Evolutionary conservation across 2,329 filamentous ascomycete genomes (phyloP).

Genomic region (Colletotrichum melonis): DNA sequence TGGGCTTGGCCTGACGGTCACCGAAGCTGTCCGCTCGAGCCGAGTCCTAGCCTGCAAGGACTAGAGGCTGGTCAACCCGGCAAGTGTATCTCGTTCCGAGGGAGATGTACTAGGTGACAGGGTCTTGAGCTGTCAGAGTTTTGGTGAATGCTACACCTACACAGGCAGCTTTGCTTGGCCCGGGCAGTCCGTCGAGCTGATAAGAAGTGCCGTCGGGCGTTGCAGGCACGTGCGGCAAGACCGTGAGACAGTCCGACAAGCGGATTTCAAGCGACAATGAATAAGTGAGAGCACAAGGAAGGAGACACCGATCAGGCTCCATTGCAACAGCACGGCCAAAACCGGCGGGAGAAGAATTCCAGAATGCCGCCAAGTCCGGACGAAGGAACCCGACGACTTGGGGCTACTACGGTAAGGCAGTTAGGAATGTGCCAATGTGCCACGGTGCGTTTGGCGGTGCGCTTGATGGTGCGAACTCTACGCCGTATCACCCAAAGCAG

Average conservation of each 20-base stretch:
- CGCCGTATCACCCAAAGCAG: not conserved
- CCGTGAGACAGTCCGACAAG: not conserved
- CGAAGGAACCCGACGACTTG: not conserved
- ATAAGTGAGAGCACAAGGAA: not conserved
- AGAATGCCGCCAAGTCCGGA: slow-evolving; percentile 5
- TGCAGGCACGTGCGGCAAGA: not conserved
- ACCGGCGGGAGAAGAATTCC: slow-evolving; percentile 26
- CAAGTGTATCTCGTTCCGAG: not conserved
- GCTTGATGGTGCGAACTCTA: not conserved
- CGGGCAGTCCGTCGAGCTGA: not conserved
- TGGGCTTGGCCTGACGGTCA: slow-evolving; percentile 2
- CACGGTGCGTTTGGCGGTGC: not conserved
- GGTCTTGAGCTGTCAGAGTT: not conserved
- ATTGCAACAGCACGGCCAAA: not conserved
- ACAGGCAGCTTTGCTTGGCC: not conserved
- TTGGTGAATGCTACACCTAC: not conserved
- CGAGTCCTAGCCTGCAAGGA: not conserved
- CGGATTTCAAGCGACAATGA: not conserved
- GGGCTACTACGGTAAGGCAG: not conserved
- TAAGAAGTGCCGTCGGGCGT: not conserved
- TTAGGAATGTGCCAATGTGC: not conserved
- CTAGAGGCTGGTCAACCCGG: not conserved
- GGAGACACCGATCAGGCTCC: not conserved
- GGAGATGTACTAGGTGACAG: not conserved
- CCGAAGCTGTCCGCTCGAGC: not conserved